phyloP scores from a whole-genome alignment of 371 early-diverging fungal species.

The Saksenaea vasiformis region DNA sequence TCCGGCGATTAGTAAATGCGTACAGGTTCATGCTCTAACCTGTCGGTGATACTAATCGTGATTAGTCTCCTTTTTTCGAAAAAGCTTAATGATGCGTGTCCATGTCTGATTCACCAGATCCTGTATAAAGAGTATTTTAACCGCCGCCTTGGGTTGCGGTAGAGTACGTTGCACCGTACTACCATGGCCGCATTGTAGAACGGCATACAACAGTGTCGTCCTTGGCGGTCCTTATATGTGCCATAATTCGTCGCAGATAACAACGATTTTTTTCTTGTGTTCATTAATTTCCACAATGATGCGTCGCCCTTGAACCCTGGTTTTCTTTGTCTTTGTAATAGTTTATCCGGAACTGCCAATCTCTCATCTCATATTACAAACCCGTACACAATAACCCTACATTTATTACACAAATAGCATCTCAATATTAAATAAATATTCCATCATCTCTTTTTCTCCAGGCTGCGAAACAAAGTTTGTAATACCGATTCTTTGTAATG shows the following conservation, averaged over 20 bases:
- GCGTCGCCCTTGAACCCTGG: not conserved
- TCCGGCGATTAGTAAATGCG: not conserved
- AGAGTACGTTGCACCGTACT: not conserved
- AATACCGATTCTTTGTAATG: too few relatives aligned
- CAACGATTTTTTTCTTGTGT: not conserved
- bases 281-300: conserved; percentile 3
- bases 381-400: too few relatives aligned
- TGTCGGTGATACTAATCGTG: not conserved
- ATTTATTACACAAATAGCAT: too few relatives aligned
- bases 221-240: not conserved
- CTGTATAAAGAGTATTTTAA: not conserved
- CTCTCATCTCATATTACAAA: not conserved
- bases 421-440: too few relatives aligned
- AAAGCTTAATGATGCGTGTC: not conserved
- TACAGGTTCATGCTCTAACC: not conserved
- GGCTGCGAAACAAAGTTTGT: too few relatives aligned
- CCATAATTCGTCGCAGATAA: not conserved
- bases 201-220: not conserved
- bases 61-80: not conserved
- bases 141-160: not conserved
- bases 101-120: not conserved
- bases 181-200: not conserved
- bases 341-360: not conserved
- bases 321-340: not conserved
- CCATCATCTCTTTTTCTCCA: too few relatives aligned